Conservation (phyloP, 441 rosid species). For the Dalechampia spathulata region DNA sequence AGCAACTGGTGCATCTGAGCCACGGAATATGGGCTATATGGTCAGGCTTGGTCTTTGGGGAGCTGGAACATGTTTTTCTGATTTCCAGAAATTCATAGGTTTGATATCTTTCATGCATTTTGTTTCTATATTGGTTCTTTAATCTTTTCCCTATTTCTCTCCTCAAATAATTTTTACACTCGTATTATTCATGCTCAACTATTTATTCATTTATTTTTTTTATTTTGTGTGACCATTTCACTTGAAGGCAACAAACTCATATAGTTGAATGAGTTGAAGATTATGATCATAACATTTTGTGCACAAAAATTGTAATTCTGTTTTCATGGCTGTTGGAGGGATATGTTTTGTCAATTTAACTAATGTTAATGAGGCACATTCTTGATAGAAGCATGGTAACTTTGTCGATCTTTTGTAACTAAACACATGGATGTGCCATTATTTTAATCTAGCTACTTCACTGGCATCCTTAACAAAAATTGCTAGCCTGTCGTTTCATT, state of each 20-base stretch:
- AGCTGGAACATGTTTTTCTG: conserved; percentile 77
- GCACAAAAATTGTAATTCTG: neutral
- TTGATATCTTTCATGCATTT: conserved; percentile 12
- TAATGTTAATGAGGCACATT: neutral
- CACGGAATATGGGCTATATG: conserved; percentile 99
- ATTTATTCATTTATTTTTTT: neutral
- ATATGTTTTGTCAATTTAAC: neutral
- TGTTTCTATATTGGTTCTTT: conserved; percentile 1
- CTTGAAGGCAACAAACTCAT: neutral
- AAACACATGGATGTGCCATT: neutral
- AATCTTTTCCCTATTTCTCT: neutral
- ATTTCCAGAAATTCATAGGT: conserved; percentile 84
- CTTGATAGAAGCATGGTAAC: neutral
- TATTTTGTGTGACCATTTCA: neutral
- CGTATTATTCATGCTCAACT: neutral
- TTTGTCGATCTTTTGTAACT: neutral
- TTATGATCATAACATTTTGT: neutral
- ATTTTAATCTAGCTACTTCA: neutral
- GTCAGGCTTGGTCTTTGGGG: conserved; percentile 99
- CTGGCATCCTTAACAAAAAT: neutral
- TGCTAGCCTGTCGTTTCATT: neutral
- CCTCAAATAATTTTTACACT: neutral
- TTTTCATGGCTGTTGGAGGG: neutral
- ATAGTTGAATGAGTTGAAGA: neutral
- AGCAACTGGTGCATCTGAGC: conserved; percentile 99